phyloP scores from a whole-genome alignment of 1,284 basidiomycete genomes.

The Bondarzewia mesenterica region DNA sequence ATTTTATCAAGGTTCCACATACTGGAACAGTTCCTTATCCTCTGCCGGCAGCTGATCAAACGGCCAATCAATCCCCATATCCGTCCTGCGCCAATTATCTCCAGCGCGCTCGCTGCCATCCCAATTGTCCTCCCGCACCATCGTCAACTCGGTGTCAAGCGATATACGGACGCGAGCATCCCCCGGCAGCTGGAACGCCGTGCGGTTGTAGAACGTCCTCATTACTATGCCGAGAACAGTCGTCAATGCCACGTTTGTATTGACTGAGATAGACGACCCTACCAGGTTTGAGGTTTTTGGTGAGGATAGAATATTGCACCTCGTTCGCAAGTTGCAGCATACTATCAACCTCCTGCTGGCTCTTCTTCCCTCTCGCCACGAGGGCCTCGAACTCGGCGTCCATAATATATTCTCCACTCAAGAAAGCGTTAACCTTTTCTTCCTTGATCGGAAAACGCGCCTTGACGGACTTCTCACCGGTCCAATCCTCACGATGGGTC shows the following conservation, averaged over 20 bases:
- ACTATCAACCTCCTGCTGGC: constrained; percentile 84
- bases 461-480: constrained; percentile 98
- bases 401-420: constrained; percentile 87
- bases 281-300: constrained; percentile 82
- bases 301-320: constrained; percentile 88
- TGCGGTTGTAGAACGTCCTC: constrained; percentile 99
- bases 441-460: constrained; percentile 97
- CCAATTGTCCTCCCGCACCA: constrained; percentile 97
- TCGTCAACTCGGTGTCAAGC: constrained; percentile 91
- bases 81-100: constrained; percentile 90
- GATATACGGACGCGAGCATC: constrained; percentile 98
- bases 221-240: constrained; percentile 49
- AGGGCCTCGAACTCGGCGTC: constrained; percentile 91
- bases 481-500: constrained; percentile 99
- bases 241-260: too few relatives aligned
- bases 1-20: constrained; percentile 21
- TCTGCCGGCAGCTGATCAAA: constrained; percentile 73
- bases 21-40: constrained; percentile 93
- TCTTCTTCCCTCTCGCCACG: constrained; percentile 90
- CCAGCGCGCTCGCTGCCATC: constrained; percentile 74
- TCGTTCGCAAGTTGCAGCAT: constrained; percentile 97
- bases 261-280: constrained; percentile 16
- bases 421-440: constrained; percentile 88
- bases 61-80: constrained; percentile 90
- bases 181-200: constrained; percentile 97